Evolutionary conservation across 169 alveolate species (phyloP), one percentile per base, ranked within the genome.

Genomic region (Plasmodium billcollinsi): DNA sequence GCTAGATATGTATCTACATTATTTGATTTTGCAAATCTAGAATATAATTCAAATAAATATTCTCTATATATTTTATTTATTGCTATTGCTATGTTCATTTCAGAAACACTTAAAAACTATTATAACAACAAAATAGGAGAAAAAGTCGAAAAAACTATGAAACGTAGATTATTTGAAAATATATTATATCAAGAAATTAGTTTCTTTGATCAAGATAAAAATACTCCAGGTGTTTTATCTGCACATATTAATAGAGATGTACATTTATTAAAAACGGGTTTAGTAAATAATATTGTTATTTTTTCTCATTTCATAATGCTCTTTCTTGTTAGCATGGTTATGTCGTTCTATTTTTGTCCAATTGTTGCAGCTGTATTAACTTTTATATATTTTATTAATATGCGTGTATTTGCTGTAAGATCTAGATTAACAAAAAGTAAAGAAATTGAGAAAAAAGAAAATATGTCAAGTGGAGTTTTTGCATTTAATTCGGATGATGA

Each of bases 311-410:
- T 85, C 58, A 85, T 85, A 33, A 74, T 85, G 1, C 47, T 85
- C 18, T 71, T 72, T 73, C 8, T 85, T 2, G 75, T 85, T 59
- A 85, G 92, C 70, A 72, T 26, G 73, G 9, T 59, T 43, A 15
- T 85, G 58, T 85, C 92, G 0, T 85, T 85, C 59, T 85, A 85
- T 85, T 85, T 71, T 74, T 85, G 92, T 33, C 92, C 92, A 33
- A 85, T 85, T 15, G 74, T 85, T 39, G 86, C 92, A 26, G 75
- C 70, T 15, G 74, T 29, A 12, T 73, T 85, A 24, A 85, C 92
- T 9, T 45, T 45, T 18, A 47, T 74, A 59, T 85, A 85, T 65
- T 71, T 72, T 26, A 21, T 70, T 50, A n/a, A 21, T 12, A 59
- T 61, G 73, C 59, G 92, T 15, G 74, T 72, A 1, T 24, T 85